A percentile compares a stretch with the other conserved stretches of the same genome.
These are phyloP conservation scores for Crinitomyces ghanaensis DNA, from an alignment of 805 yeast genomes.

Conservation along the genomic window DNA sequence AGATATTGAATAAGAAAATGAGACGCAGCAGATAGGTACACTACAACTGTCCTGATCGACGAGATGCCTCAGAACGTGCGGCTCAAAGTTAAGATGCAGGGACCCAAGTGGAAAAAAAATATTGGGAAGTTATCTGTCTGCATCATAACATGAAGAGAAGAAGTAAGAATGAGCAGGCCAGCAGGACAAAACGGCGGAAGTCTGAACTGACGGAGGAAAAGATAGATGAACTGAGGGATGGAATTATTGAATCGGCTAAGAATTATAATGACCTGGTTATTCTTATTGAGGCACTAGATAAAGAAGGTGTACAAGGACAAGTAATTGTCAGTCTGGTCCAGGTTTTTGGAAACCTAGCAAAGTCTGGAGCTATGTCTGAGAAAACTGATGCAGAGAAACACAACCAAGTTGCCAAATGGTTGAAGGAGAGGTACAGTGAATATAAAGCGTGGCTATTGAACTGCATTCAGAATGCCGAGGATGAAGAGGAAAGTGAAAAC, in stretches of 20 bases:
- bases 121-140: too few species aligned
- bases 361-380: slow-evolving; percentile 30
- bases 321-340: slow-evolving; percentile 30
- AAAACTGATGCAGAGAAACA: slow-evolving; percentile 33
- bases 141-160: too few species aligned
- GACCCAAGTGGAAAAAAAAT: too few species aligned
- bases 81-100: too few species aligned
- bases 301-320: slow-evolving; percentile 5
- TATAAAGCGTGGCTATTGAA: slow-evolving; percentile 37
- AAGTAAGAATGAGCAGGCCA: too few species aligned
- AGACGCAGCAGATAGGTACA: too few species aligned
- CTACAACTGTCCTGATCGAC: too few species aligned
- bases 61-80: too few species aligned
- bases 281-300: slow-evolving; percentile 33
- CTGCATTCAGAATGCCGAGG: slow-evolving; percentile 25
- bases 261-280: slow-evolving; percentile 44
- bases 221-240: neutral
- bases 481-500: too few species aligned
- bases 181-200: too few species aligned
- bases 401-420: slow-evolving; percentile 48
- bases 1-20: too few species aligned
- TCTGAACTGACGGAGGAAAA: too few species aligned
- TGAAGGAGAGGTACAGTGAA: slow-evolving; percentile 43
- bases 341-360: slow-evolving; percentile 38
- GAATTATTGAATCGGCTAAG: slow-evolving; percentile 33